Evolutionary conservation across 106 monocot genomes (phyloP).

Genomic region (Dactylorhiza incarnata): DNA sequence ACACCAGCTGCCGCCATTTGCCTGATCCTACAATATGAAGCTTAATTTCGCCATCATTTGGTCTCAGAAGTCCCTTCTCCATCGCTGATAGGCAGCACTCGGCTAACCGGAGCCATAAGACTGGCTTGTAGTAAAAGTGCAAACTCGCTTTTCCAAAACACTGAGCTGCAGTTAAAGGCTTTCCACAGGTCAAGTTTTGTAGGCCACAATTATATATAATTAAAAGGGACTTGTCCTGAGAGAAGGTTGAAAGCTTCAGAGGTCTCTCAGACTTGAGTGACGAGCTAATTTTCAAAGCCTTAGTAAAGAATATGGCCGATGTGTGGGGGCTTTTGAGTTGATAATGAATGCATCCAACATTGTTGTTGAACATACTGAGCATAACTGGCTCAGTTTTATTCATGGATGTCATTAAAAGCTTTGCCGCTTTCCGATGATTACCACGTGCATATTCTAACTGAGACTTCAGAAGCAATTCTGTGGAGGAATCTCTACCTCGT

Average conservation of each 20-base stretch:
- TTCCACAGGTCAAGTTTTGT: slow-evolving; percentile 51
- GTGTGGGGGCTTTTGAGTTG: slow-evolving; percentile 41
- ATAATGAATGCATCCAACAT: slow-evolving; percentile 76
- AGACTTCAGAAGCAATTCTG: slow-evolving; percentile 68
- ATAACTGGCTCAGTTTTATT: slow-evolving; percentile 45
- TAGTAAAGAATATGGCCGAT: slow-evolving; percentile 44
- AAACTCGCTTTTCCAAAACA: slow-evolving; percentile 56
- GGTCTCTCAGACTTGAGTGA: slow-evolving; percentile 43
- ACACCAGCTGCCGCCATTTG: slow-evolving; percentile 47
- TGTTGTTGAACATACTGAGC: slow-evolving; percentile 48
- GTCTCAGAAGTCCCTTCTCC: slow-evolving; percentile 52
- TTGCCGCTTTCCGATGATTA: slow-evolving; percentile 68
- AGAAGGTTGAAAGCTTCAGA: slow-evolving; percentile 45
- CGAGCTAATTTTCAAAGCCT: slow-evolving; percentile 45
- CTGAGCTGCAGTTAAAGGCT: slow-evolving; percentile 56
- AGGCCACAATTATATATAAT: slow-evolving; percentile 82
- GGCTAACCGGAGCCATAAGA: slow-evolving; percentile 80
- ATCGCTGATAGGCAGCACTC: slow-evolving; percentile 71
- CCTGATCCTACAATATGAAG: slow-evolving; percentile 69
- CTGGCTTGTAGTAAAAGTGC: slow-evolving; percentile 35
- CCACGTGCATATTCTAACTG: slow-evolving; percentile 86
- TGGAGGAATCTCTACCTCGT: slow-evolving; percentile 73
- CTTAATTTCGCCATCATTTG: slow-evolving; percentile 24
- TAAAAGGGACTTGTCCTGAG: slow-evolving; percentile 62
- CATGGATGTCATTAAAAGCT: slow-evolving; percentile 54